Percentiles rank a stretch among this genome's conserved stretches.
phyloP scores from a whole-genome alignment of 768 basidiomycete genomes.

The Kwoniella shandongensis region DNA sequence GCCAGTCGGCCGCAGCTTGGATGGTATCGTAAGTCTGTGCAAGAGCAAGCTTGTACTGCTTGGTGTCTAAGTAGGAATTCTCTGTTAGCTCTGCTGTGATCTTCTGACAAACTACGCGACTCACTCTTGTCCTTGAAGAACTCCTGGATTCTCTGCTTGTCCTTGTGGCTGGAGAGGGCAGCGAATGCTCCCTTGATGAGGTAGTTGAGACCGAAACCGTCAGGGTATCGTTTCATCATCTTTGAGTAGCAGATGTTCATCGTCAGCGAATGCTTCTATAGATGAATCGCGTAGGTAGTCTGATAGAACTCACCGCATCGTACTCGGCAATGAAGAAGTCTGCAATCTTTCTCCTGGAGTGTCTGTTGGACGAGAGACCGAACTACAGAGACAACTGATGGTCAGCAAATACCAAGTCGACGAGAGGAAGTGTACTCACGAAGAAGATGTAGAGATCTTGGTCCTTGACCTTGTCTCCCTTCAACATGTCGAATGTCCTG shows the following conservation, averaged over 20 bases:
- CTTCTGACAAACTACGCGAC: neutral
- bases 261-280: no score
- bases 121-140: conserved; percentile 71
- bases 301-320: conserved; percentile 58
- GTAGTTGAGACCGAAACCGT: conserved; percentile 57
- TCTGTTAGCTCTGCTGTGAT: neutral
- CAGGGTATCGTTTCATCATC: conserved; percentile 66
- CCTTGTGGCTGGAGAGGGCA: conserved; percentile 66
- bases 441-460: conserved; percentile 53
- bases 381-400: conserved; percentile 53
- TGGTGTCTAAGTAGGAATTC: conserved; percentile 24
- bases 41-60: conserved; percentile 47
- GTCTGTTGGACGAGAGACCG: conserved; percentile 62
- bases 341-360: conserved; percentile 60
- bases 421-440: conserved; percentile 20
- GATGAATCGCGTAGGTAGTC: no score
- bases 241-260: neutral
- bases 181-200: conserved; percentile 55
- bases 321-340: conserved; percentile 72
- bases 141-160: conserved; percentile 59
- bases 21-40: conserved; percentile 53
- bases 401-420: no score
- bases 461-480: conserved; percentile 54
- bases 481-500: conserved; percentile 66
- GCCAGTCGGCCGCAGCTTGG: conserved; percentile 50